Evolutionary conservation across 1,284 basidiomycete species (phyloP), one percentile per base, ranked within the genome.

Genomic region (Irpex sp.): DNA sequence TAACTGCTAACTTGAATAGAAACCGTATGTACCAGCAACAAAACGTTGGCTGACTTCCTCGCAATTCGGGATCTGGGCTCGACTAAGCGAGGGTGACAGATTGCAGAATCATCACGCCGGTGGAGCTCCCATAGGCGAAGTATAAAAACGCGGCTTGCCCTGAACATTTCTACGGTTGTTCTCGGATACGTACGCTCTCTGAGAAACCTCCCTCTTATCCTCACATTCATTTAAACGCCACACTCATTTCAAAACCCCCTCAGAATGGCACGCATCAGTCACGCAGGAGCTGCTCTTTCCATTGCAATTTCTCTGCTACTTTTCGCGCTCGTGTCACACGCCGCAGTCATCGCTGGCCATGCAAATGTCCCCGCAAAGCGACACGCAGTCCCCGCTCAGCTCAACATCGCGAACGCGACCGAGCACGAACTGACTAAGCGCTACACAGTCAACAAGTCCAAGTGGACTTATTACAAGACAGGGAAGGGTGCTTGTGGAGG

Each of bases 401-500:
- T 52, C 9, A 15, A 44, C 11, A 15, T 15, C 8, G 15, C 40
- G 15, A 56, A 26, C n/a, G 13, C 21, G 7, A 56, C 21, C 9
- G 54, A 36, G 21, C 13, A 15, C 34, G 9, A 15, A 2, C 34
- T 56, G 31, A 36, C 61, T 44, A 65, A 66, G 38, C 66, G 68
- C 37, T 59, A 61, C 40, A 52, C 60, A 62, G 54, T 36, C 54
- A 34, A 21, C 34, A 61, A 63, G 40, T 65, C 62, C 11, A 59
- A 59, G 52, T 68, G 66, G 55, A 69, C 68, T 5, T 67, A 65
- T 52, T 69, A 67, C 55, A 52, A 64, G 17, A 60, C 51, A n/a
- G 64, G 66, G 9, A n/a, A 55, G 26, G 54, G 56, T 8, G 58
- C 62, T n/a, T 69, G 67, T 38, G 67, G 67, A 11, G 57, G 34